Evolutionary conservation across 371 early-diverging fungal genomes (phyloP), one percentile per base, ranked within the genome.

Genomic region (Parasitella parasitica): DNA sequence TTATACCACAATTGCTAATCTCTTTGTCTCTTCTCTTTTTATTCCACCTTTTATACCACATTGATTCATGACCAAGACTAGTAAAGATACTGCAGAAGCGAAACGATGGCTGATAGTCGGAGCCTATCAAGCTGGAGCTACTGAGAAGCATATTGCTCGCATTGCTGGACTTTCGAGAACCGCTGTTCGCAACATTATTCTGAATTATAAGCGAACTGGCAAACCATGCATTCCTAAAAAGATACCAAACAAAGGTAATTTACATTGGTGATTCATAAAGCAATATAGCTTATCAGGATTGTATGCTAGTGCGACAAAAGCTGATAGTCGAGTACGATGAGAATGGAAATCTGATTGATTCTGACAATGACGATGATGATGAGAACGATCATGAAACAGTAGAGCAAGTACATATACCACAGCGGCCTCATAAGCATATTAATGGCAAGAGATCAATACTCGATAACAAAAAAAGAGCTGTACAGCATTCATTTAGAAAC

Each of bases 91-190:
- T 16, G 58, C 73, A 20, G 74, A 75, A 61, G 80, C 76, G 18
- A 81, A 81, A 51, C 69, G 78, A 38, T 81, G 81, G 81, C 57
- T 77, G 49, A 74, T 81, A 53, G 57, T 81, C 26, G 81, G 81
- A 28, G 81, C 81, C 37, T 64, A 73, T 49, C 69, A 76, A 62
- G 78, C 81, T 8, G 81, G 81, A 24, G 81, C 78, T 4, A 59
- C 73, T 54, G 81, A 81, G 56, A 76, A 67, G 48, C 66, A 67
- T 20, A 57, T 77, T 30, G 81, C 76, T 46, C 74, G 76, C 22
- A 70, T 81, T 32, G 66, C 78, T 36, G 76, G 78, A 26, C 71
- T 81, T 46, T 77, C 78, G 20, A 73, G 57, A 34, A 72, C 73
- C 16, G 81, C 78, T 53, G 78, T 81, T 35, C 72, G 78, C 37